Conservation (phyloP, 192 early-diverging fungal species). For the Phlyctochytrium planicorne region DNA sequence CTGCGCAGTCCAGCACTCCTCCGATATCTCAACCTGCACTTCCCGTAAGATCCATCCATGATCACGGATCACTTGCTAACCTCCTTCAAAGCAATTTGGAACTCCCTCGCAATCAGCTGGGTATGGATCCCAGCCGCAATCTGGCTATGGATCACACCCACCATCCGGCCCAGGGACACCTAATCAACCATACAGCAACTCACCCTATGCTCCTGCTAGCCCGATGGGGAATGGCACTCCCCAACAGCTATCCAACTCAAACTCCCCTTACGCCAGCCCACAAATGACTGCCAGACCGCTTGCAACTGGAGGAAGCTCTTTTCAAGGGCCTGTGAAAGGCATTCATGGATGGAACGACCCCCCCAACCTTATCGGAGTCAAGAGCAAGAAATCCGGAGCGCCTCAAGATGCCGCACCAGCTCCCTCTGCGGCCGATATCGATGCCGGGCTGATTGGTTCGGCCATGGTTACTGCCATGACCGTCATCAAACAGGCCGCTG, state of each 20-base stretch:
- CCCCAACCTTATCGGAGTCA: slow-evolving; percentile 24
- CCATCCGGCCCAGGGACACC: too few relatives aligned
- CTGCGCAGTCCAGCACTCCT: too few relatives aligned
- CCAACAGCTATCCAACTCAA: not conserved
- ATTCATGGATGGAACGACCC: slow-evolving; percentile 30
- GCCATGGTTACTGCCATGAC: slow-evolving; percentile 36
- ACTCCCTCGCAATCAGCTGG: too few relatives aligned
- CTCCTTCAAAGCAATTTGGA: too few relatives aligned
- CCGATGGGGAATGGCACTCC: too few relatives aligned
- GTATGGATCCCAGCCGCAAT: too few relatives aligned
- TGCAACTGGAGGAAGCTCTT: slow-evolving; percentile 16
- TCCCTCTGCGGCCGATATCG: slow-evolving; percentile 18
- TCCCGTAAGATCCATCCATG: too few relatives aligned
- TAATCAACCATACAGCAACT: too few relatives aligned
- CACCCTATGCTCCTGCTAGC: too few relatives aligned
- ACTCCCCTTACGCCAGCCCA: not conserved
- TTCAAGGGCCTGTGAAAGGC: slow-evolving; percentile 34
- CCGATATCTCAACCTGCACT: too few relatives aligned
- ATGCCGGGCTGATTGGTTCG: slow-evolving; percentile 21
- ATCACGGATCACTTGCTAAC: too few relatives aligned
- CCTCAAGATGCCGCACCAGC: not conserved
- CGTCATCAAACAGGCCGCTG: slow-evolving; percentile 23
- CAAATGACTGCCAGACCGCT: not conserved
- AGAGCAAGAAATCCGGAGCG: slow-evolving; percentile 12
- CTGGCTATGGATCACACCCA: too few relatives aligned